These are phyloP conservation scores for Ceratobasidium sp. DNA, from an alignment of 1,284 basidiomycete species.

Conservation along the genomic window DNA sequence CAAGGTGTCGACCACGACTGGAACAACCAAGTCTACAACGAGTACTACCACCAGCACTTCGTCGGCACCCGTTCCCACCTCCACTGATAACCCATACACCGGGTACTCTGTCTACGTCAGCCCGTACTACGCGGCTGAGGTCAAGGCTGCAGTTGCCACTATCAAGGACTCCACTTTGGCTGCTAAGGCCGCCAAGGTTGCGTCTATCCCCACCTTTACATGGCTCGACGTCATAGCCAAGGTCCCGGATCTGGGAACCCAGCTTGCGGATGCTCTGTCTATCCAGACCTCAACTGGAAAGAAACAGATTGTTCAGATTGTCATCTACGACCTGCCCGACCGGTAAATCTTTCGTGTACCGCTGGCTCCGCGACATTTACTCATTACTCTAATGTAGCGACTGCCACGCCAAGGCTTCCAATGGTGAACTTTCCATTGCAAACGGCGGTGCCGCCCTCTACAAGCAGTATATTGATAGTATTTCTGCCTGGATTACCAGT, in stretches of 20 bases:
- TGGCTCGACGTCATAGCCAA: constrained; percentile 43
- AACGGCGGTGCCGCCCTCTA: constrained; percentile 56
- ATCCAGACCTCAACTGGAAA: constrained; percentile 52
- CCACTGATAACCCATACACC: constrained; percentile 42
- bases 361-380: not conserved
- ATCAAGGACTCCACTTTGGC: constrained; percentile 31
- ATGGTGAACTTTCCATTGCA: constrained; percentile 30
- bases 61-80: constrained; percentile 5
- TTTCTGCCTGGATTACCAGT: constrained; percentile 68
- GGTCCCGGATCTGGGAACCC: constrained; percentile 48
- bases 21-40: constrained; percentile 24
- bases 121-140: constrained; percentile 44
- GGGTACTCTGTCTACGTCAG: constrained; percentile 40
- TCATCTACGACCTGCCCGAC: constrained; percentile 69
- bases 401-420: constrained; percentile 37
- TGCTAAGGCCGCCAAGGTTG: constrained; percentile 44
- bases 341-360: constrained; percentile 50
- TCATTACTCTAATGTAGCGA: not conserved
- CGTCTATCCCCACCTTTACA: constrained; percentile 45
- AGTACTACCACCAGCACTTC: constrained; percentile 7
- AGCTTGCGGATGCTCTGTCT: constrained; percentile 63
- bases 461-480: constrained; percentile 67
- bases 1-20: constrained; percentile 16
- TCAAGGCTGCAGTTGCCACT: constrained; percentile 37
- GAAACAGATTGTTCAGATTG: constrained; percentile 68